phyloP scores from a whole-genome alignment of 768 basidiomycete species.

The Mycena sanguinolenta region DNA sequence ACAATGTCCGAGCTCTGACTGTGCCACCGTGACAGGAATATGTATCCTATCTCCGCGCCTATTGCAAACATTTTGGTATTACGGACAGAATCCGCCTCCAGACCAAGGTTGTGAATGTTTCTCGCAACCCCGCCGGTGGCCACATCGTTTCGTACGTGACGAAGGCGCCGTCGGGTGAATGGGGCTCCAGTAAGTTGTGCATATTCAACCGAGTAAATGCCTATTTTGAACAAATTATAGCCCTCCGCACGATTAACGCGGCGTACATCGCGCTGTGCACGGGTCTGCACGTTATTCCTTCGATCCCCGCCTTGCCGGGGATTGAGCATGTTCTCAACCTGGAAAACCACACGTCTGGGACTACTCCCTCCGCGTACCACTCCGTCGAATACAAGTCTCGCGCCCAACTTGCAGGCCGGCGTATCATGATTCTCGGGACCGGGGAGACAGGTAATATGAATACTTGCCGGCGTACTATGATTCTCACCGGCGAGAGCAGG shows the following conservation, averaged over 20 bases:
- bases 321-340: constrained; percentile 52
- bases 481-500: constrained; percentile 75
- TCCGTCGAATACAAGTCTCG: constrained; percentile 66
- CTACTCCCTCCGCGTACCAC: constrained; percentile 55
- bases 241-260: constrained; percentile 48
- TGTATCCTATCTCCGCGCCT: constrained; percentile 63
- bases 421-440: constrained; percentile 69
- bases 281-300: constrained; percentile 68
- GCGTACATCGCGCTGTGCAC: constrained; percentile 64
- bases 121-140: constrained; percentile 47
- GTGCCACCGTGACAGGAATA: constrained; percentile 53
- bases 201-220: background rate
- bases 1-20: constrained; percentile 1
- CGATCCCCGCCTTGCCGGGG: constrained; percentile 64
- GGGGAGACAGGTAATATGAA: constrained; percentile 79
- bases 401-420: constrained; percentile 56
- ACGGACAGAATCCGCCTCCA: constrained; percentile 51
- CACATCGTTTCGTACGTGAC: constrained; percentile 54
- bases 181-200: constrained; percentile 44
- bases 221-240: constrained; percentile 35
- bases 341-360: constrained; percentile 27
- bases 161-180: constrained; percentile 39
- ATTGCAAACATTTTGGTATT: constrained; percentile 58
- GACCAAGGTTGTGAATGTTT: constrained; percentile 55
- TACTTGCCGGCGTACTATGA: constrained; percentile 63